Conservation (phyloP, 176 grass and related monocot genomes). For the Zoysia japonica region DNA sequence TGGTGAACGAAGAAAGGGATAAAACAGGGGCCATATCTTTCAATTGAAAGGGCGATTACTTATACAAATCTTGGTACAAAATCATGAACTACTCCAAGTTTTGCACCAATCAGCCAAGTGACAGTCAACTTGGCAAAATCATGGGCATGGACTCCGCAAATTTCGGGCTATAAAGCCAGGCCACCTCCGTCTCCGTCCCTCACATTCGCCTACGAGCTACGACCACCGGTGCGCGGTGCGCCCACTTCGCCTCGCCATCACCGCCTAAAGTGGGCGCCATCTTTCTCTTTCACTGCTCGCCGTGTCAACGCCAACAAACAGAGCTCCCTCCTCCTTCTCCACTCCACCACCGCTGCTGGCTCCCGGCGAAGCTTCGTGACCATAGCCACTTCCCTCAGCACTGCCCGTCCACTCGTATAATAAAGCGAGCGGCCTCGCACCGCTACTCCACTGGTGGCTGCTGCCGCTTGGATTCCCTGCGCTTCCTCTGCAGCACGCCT, state of each 20-base stretch:
- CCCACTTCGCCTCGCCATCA: not conserved
- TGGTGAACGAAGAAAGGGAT: too few species aligned
- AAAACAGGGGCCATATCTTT: too few species aligned
- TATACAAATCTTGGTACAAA: too few species aligned
- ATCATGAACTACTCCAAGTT: too few species aligned
- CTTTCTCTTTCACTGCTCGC: slow-evolving; percentile 38
- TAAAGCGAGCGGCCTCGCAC: slow-evolving; percentile 35
- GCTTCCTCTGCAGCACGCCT: not conserved
- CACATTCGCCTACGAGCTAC: not conserved
- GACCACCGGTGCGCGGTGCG: not conserved
- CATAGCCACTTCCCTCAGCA: not conserved
- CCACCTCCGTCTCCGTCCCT: not conserved
- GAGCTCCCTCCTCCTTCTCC: slow-evolving; percentile 10
- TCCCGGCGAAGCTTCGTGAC: slow-evolving; percentile 41
- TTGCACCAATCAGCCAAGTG: too few species aligned
- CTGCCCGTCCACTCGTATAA: not conserved
- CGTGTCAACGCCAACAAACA: slow-evolving; percentile 69
- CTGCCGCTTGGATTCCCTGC: not conserved
- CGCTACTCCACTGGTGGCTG: not conserved
- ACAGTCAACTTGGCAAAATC: too few species aligned
- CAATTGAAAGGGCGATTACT: too few species aligned
- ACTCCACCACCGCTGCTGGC: slow-evolving; percentile 13
- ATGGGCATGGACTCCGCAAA: too few species aligned
- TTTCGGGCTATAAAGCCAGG: not conserved
- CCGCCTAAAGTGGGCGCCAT: slow-evolving; percentile 22